Evolutionary conservation across 2,329 filamentous ascomycete genomes (phyloP).

Genomic region (Penicillium italicum): DNA sequence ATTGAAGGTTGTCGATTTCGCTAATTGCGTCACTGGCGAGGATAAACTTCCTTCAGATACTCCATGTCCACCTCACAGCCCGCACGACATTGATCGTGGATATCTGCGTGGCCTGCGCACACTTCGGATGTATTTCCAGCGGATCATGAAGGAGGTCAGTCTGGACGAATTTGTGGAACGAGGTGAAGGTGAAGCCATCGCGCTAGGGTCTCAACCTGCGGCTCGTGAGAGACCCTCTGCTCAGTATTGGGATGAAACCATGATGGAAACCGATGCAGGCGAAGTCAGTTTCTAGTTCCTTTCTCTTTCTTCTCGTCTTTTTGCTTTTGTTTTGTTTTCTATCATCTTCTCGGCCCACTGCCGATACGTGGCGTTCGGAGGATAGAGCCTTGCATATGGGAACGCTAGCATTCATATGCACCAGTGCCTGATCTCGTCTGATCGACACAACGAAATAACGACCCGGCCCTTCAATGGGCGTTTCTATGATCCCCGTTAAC

Average conservation of each 20-base stretch:
- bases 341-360: conserved; percentile 3
- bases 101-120: conserved; percentile 82
- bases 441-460: conserved; percentile 20
- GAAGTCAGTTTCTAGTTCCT: conserved; percentile 41
- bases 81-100: conserved; percentile 76
- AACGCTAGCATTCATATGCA: conserved; percentile 10
- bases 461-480: conserved; percentile 14
- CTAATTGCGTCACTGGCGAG: conserved; percentile 90
- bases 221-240: conserved; percentile 31
- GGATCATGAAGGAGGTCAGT: conserved; percentile 75
- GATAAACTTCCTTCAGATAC: conserved; percentile 59
- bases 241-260: conserved; percentile 41
- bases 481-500: conserved; percentile 19
- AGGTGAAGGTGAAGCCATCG: conserved; percentile 43
- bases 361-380: conserved; percentile 14
- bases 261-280: conserved; percentile 43
- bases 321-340: neutral
- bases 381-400: conserved; percentile 12
- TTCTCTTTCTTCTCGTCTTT: neutral
- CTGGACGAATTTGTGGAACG: conserved; percentile 44
- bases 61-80: conserved; percentile 75
- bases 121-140: conserved; percentile 77
- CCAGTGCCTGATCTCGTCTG: conserved; percentile 9
- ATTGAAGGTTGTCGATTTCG: conserved; percentile 97
- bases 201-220: conserved; percentile 33